Conservation (phyloP, 495 filamentous ascomycete genomes). For the Cudoniella acicularis region DNA sequence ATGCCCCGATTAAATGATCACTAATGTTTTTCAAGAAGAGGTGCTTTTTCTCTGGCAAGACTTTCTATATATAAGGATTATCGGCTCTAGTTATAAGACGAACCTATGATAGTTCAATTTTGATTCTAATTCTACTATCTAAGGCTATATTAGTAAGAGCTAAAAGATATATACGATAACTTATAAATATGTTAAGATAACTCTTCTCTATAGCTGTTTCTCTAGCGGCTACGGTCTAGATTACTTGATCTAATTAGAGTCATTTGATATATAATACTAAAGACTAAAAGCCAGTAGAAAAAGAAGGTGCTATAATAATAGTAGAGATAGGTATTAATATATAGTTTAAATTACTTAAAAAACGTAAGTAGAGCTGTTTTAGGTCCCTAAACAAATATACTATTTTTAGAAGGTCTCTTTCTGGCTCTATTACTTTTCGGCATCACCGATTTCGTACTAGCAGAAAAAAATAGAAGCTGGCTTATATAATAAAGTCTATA, state of each 20-base stretch:
- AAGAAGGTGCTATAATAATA: no score
- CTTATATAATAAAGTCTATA: no score
- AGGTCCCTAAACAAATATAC: no score
- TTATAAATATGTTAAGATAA: slow-evolving; percentile 1
- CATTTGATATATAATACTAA: background rate
- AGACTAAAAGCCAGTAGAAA: slow-evolving; percentile 1
- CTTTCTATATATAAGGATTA: background rate
- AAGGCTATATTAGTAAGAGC: background rate
- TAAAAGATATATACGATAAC: background rate
- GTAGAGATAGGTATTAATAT: no score
- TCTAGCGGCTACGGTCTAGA: background rate
- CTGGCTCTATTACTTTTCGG: no score
- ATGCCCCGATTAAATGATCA: background rate
- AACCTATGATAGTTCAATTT: slow-evolving; percentile 1
- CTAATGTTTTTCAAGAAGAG: slow-evolving; percentile 1
- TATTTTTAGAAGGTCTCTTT: no score
- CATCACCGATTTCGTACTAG: no score
- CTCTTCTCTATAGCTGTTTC: background rate
- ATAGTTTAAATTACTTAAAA: no score
- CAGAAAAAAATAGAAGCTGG: no score
- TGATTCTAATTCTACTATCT: background rate
- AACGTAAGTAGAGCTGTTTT: no score
- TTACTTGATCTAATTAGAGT: slow-evolving; percentile 1
- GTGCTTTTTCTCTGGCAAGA: background rate
- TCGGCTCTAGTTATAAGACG: background rate